Base-by-base conservation (phyloP, 2,329 filamentous ascomycete species). In the Magnaporthales sp. region DNA sequence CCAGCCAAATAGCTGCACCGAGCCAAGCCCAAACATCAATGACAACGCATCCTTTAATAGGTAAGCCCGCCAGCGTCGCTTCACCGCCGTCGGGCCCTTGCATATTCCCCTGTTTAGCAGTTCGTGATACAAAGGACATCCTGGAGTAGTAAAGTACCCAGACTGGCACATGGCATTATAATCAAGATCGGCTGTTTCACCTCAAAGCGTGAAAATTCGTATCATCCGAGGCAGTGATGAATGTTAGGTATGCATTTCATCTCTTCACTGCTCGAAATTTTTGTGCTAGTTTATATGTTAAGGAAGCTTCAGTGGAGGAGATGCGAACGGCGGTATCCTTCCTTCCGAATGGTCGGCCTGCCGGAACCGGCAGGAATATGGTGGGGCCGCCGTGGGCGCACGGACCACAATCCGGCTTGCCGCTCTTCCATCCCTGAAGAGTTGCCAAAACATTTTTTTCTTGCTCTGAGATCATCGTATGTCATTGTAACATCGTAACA, bases 391-490 rank as follows among this genome's bases (percentile, higher is more conserved):
- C 38, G 38, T 51, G 15, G 38, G n/a, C 38, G 58, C 58, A 61
- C 58, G 58, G 7, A 22, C 58, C 58, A 61, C 58, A 13, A 26
- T 15, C 58, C 24, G 58, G 38, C 38, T 51, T n/a, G 38, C 38
- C 38, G 38, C n/a, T 51, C 38, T 51, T 51, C 24, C 58, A 61
- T 64, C 62, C 62, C 62, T 22, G 19, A 32, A 19, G 27, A 19
- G n/a, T 51, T 26, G 29, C 32, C 19, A 51, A 51, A 26, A 31
- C 26, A 26, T 26, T 24, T 64, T 64, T 64, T 64, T 64, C 38
- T 64, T n/a, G 22, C 62, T 64, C 62, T 26, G 62, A 30, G 29
- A 64, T 24, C 62, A 64, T 64, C 62, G n/a, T 8, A 51, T 51
- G 4, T 46, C 32, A n/a, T 19, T 10, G 19, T n/a, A 60, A 1